Evolutionary conservation across 2,329 filamentous ascomycete genomes (phyloP).

Genomic region (Zasmidium angulare): DNA sequence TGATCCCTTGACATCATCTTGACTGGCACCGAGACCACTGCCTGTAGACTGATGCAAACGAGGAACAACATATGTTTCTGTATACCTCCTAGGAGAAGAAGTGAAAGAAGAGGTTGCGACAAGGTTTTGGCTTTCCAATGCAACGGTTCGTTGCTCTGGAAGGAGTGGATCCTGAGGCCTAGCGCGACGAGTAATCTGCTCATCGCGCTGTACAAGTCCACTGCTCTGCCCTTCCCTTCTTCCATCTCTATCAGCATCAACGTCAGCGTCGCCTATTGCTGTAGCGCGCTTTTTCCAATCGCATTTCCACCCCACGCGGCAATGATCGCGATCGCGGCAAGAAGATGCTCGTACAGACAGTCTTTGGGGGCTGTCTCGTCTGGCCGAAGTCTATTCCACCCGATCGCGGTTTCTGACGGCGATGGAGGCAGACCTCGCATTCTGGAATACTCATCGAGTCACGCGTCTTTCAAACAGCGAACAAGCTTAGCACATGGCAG

Average conservation of each 20-base stretch:
- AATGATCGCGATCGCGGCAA: neutral
- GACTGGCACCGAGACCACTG: no score
- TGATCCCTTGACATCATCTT: no score
- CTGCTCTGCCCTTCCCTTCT: neutral
- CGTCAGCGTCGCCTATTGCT: neutral
- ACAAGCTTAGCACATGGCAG: no score
- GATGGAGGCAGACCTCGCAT: neutral
- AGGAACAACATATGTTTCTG: no score
- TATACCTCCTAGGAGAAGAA: neutral
- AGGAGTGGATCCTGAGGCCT: neutral
- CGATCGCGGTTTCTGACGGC: neutral
- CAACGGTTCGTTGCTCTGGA: no score
- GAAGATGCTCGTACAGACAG: neutral
- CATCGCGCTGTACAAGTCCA: neutral
- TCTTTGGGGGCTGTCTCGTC: neutral
- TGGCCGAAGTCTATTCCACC: neutral
- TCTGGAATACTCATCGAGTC: neutral
- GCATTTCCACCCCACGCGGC: neutral
- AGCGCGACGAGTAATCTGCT: slow-evolving; percentile 1
- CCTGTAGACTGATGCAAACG: no score
- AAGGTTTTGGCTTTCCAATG: neutral
- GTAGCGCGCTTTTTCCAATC: neutral
- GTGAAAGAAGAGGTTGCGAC: neutral
- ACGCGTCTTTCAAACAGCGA: no score
- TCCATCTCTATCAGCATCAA: neutral